phyloP scores from a whole-genome alignment of 148 eudicot species.

The Chenopodium suecicum region DNA sequence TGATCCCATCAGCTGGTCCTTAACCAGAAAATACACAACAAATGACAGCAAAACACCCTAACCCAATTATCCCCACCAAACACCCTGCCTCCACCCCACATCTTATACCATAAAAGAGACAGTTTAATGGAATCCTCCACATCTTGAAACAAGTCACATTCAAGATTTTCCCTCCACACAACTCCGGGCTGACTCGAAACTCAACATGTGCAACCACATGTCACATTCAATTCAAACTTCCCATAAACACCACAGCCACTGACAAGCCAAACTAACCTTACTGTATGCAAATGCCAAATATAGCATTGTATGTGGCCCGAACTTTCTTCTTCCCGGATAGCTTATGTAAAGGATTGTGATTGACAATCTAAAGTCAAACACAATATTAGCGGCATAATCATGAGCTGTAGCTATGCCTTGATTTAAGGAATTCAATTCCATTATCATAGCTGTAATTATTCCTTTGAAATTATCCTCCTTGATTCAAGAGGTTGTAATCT shows the following conservation, averaged over 20 bases:
- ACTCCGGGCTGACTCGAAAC: neutral
- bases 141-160: constrained; percentile 1
- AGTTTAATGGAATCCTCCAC: neutral
- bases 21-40: neutral
- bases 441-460: no score
- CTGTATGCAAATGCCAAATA: neutral
- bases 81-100: neutral
- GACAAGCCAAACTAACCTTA: neutral
- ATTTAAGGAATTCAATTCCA: no score
- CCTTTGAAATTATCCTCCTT: no score
- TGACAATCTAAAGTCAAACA: no score
- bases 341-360: no score
- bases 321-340: no score
- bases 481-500: no score
- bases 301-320: no score
- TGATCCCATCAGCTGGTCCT: neutral
- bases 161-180: neutral
- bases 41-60: neutral
- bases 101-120: neutral
- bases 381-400: no score
- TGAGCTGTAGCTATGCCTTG: no score
- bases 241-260: neutral
- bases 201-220: constrained; percentile 4
- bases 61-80: neutral
- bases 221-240: constrained; percentile 8